These are phyloP conservation scores for Hanseniaspora nectarophila DNA, from an alignment of 805 yeast genomes.

Conservation along the genomic window DNA sequence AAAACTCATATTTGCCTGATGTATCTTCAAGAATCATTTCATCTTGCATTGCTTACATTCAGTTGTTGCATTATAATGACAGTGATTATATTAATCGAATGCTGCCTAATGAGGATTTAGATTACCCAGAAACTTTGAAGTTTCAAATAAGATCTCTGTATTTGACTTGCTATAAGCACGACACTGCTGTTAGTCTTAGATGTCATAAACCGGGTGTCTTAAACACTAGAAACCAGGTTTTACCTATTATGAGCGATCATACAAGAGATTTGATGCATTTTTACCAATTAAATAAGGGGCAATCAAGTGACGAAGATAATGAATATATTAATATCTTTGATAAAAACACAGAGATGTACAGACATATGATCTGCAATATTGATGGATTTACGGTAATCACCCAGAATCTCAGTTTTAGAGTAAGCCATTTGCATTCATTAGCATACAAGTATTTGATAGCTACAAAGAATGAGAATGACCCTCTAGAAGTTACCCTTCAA, in stretches of 20 bases:
- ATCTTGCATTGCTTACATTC: conserved; percentile 4
- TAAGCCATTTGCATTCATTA: conserved; percentile 3
- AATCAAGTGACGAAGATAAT: neutral
- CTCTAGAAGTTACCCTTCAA: neutral
- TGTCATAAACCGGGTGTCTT: conserved; percentile 6
- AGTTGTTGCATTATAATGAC: conserved; percentile 5
- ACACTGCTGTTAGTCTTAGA: neutral
- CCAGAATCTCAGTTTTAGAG: conserved; percentile 6
- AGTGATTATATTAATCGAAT: conserved; percentile 2
- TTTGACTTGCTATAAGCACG: conserved; percentile 4
- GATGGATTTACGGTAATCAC: conserved; percentile 4
- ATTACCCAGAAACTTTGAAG: neutral
- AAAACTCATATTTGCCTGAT: conserved; percentile 12
- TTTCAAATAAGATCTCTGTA: conserved; percentile 4
- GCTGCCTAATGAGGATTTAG: neutral
- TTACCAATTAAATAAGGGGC: neutral
- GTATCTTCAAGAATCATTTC: conserved; percentile 1
- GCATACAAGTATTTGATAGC: conserved; percentile 11
- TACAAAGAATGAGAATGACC: conserved; percentile 5
- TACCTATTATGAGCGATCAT: conserved; percentile 1
- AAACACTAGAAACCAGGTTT: conserved; percentile 7
- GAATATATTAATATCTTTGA: neutral
- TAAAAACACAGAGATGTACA: neutral
- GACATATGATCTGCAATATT: neutral
- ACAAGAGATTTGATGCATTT: neutral